These are phyloP conservation scores for Prunus armeniaca DNA, from an alignment of 306 rosid genomes.

Conservation along the genomic window DNA sequence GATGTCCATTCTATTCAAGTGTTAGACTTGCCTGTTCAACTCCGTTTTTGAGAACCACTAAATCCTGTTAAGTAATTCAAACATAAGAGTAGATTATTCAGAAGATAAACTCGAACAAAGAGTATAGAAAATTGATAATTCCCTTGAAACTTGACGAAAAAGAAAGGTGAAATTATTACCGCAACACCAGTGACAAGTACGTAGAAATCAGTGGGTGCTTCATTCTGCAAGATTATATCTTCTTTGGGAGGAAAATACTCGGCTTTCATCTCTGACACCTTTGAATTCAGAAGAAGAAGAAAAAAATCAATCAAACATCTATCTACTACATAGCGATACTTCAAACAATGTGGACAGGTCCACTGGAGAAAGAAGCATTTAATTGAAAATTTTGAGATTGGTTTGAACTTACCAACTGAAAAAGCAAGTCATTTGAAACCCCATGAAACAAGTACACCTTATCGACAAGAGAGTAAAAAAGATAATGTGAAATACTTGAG, in stretches of 20 bases:
- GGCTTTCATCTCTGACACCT: slow-evolving; percentile 98
- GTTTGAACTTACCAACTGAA: slow-evolving; percentile 70
- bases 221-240: slow-evolving; percentile 91
- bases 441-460: slow-evolving; percentile 79
- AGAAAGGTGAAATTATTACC: slow-evolving; percentile 43
- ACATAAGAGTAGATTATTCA: slow-evolving; percentile 16
- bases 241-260: slow-evolving; percentile 98
- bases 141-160: background rate
- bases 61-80: slow-evolving; percentile 50
- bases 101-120: background rate
- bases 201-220: slow-evolving; percentile 95
- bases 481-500: slow-evolving; percentile 86
- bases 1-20: background rate
- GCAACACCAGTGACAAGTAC: slow-evolving; percentile 80
- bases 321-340: background rate
- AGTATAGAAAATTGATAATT: background rate
- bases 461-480: slow-evolving; percentile 71
- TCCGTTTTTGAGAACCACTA: slow-evolving; percentile 64
- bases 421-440: slow-evolving; percentile 83
- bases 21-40: slow-evolving; percentile 64
- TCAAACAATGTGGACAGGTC: background rate
- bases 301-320: slow-evolving; percentile 7
- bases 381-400: slow-evolving; percentile 3
- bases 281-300: slow-evolving; percentile 10
- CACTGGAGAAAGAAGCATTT: slow-evolving; percentile 1